phyloP scores from a whole-genome alignment of 108 stramenopile genomes.

The Chaetoceros muelleri region DNA sequence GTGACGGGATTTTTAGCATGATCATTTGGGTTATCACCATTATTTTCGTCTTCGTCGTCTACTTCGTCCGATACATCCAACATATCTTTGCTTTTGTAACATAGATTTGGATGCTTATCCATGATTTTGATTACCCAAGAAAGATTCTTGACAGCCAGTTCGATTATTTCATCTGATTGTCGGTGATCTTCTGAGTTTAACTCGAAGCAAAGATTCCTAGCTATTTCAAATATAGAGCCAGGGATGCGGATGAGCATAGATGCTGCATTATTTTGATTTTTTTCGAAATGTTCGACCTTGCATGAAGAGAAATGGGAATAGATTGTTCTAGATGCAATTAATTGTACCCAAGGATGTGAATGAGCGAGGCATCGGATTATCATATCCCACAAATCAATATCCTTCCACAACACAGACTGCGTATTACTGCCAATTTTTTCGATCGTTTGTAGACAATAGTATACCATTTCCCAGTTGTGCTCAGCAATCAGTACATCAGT shows the following conservation, averaged over 20 bases:
- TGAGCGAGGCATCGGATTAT: conserved; percentile 43
- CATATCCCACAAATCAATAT: conserved; percentile 33
- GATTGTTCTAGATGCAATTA: conserved; percentile 48
- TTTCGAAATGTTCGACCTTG: conserved; percentile 14
- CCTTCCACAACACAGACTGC: conserved; percentile 7
- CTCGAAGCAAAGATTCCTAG: conserved; percentile 55
- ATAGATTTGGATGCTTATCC: conserved; percentile 42
- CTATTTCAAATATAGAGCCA: conserved; percentile 50
- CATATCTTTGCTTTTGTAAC: conserved; percentile 13
- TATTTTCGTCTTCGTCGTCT: conserved; percentile 14
- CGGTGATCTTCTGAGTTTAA: conserved; percentile 53
- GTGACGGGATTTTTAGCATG: conserved; percentile 32
- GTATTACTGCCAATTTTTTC: conserved; percentile 40
- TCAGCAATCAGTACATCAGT: conserved; percentile 9
- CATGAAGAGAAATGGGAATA: conserved; percentile 28
- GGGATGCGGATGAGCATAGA: conserved; percentile 28
- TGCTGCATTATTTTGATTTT: conserved; percentile 8
- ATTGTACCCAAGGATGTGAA: conserved; percentile 69
- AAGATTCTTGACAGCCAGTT: conserved; percentile 50
- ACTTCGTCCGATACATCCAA: conserved; percentile 2
- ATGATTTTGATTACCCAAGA: conserved; percentile 48
- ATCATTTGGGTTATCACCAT: conserved; percentile 8
- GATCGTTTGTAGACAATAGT: conserved; percentile 54
- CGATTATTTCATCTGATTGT: conserved; percentile 35
- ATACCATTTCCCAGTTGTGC: conserved; percentile 64